phyloP scores from a whole-genome alignment of 208 protist species.

The Acanthamoeba sp. region DNA sequence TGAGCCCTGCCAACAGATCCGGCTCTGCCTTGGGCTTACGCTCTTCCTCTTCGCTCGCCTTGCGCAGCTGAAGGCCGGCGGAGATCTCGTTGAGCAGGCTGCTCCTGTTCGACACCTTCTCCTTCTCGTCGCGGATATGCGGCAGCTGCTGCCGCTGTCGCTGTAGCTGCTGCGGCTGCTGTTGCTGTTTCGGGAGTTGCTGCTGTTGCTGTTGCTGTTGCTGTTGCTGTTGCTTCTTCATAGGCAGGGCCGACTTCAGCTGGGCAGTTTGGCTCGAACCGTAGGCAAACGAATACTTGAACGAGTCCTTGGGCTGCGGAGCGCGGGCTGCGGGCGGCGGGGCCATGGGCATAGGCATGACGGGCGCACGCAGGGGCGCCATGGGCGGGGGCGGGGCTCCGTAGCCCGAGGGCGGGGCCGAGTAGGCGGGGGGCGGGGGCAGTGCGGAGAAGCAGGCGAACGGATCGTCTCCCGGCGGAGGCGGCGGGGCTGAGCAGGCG shows the following conservation, averaged over 20 bases:
- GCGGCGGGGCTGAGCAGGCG: background rate
- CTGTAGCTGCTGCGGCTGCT: background rate
- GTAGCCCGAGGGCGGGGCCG: background rate
- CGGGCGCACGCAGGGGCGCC: background rate
- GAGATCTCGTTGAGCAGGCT: too few species aligned
- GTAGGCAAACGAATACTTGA: background rate
- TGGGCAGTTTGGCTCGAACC: too few species aligned
- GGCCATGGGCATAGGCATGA: background rate
- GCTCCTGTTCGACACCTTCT: too few species aligned
- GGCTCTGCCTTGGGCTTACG: too few species aligned
- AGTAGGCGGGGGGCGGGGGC: background rate
- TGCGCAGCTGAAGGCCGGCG: too few species aligned
- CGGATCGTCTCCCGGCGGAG: background rate
- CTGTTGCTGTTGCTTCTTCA: slow-evolving; percentile 5
- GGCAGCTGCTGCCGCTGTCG: background rate
- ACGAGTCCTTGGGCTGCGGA: background rate
- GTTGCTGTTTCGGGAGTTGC: too few species aligned
- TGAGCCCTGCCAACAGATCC: too few species aligned
- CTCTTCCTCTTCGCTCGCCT: too few species aligned
- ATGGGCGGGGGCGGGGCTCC: background rate
- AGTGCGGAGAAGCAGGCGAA: background rate
- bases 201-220: slow-evolving; percentile 37
- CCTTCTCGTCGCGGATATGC: too few species aligned
- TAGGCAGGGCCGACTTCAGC: background rate
- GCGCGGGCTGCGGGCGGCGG: background rate